A percentile compares a stretch with the other conserved stretches of the same genome.
These are phyloP conservation scores for Fusarium drepaniforme DNA, from an alignment of 2,329 filamentous ascomycete species.

Conservation along the genomic window DNA sequence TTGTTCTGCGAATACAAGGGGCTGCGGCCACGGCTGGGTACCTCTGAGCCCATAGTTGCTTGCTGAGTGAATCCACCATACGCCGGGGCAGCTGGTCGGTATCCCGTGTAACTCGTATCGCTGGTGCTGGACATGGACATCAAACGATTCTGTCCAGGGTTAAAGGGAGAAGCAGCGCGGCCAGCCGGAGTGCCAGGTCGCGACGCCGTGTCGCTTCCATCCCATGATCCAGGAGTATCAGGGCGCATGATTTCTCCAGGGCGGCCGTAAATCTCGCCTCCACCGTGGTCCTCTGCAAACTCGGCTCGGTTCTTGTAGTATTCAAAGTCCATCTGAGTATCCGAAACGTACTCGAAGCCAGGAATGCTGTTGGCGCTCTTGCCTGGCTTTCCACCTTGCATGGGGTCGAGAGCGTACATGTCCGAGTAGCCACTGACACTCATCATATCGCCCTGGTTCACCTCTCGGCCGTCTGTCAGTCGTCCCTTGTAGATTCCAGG, in stretches of 20 bases:
- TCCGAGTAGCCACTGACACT: constrained; percentile 83
- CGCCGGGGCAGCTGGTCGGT: constrained; percentile 34
- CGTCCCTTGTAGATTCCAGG: constrained; percentile 89
- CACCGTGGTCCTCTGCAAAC: constrained; percentile 89
- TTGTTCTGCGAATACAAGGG: constrained; percentile 65
- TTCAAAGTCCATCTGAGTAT: constrained; percentile 87
- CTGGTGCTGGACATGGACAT: constrained; percentile 40
- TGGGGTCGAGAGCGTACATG: constrained; percentile 82
- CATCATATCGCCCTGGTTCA: constrained; percentile 65
- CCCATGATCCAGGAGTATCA: constrained; percentile 69
- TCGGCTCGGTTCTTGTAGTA: constrained; percentile 93
- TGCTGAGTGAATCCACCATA: constrained; percentile 42
- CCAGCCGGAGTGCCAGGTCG: constrained; percentile 63
- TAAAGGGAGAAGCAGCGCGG: constrained; percentile 49
- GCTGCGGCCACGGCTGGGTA: constrained; percentile 53
- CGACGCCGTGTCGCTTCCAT: constrained; percentile 57
- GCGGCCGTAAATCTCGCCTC: constrained; percentile 75
- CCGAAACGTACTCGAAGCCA: constrained; percentile 91
- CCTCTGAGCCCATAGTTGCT: constrained; percentile 37
- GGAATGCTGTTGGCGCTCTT: constrained; percentile 62
- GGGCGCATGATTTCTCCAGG: constrained; percentile 70
- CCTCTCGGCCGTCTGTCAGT: constrained; percentile 74
- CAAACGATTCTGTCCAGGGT: constrained; percentile 43
- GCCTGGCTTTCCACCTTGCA: constrained; percentile 69
- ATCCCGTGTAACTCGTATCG: constrained; percentile 48